Evolutionary conservation across 2,329 filamentous ascomycete genomes (phyloP), one percentile per base, ranked within the genome.

Genomic region (Ascochyta clinopodiicola): DNA sequence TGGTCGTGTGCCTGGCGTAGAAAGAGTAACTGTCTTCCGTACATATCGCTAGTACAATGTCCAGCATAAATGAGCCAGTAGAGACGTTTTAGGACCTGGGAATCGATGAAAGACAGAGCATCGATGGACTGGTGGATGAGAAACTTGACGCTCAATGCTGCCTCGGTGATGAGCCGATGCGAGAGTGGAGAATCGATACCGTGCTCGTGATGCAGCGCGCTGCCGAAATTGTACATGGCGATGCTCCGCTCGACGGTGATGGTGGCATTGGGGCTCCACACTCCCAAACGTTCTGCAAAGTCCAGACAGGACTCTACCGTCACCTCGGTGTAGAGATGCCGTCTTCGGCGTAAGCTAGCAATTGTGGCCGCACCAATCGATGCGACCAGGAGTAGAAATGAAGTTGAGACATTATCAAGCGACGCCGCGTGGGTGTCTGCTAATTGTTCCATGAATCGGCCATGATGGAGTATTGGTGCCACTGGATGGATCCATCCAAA

Each of bases 401-500:
- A 44, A 24, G 38, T 12, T 8, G 51, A 29, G 15, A 44, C 31
- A 19, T 35, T 24, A 6, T 22, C 19, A 19, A 17, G 17, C 17
- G 31, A 27, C 22, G 43, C 36, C 13, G 15, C 9, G 9, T 47
- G 37, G 8, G 19, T 47, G 1, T 44, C 36, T 19, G 22, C 10
- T 17, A 59, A 8, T 15, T 40, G 40, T 34, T 40, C 44, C 43
- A 62, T 42, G 34, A 66, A 58, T 6, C 37, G 54, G 38, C 35
- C 38, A 2, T 36, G 55, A 24, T 62, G 59, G 21, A 64, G 42
- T 17, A 64, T 44, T 12, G 63, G 63, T 21, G 63, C 63, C 3
- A 66, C 57, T 10, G 63, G 63, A 54, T 66, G 61, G 21, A 66
- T 59, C 57, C 57, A 62, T 8, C 51, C 61, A 52, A 66, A 66